Conservation (phyloP, 495 filamentous ascomycete genomes). For the Penicillium steckii region DNA sequence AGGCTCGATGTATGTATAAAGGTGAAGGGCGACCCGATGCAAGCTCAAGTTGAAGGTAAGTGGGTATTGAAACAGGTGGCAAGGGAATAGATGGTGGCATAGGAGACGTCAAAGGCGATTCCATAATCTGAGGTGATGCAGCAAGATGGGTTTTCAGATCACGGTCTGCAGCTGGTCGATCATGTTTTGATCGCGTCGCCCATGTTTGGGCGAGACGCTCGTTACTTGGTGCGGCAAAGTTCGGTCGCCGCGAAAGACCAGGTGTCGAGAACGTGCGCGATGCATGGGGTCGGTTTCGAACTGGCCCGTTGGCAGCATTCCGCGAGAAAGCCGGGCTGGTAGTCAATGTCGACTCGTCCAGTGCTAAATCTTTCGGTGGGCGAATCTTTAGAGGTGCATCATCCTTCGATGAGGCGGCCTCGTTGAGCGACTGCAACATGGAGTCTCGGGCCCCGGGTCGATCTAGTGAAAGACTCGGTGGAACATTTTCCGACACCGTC, state of each 20-base stretch:
- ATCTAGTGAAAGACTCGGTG: conserved; percentile 5
- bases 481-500: conserved; percentile 23
- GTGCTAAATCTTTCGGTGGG: conserved; percentile 20
- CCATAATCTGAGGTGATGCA: conserved; percentile 27
- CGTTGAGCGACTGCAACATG: conserved; percentile 16
- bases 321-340: conserved; percentile 16
- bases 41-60: conserved; percentile 84
- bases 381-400: conserved; percentile 23
- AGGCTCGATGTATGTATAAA: conserved; percentile 79
- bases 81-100: conserved; percentile 71
- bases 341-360: conserved; percentile 27
- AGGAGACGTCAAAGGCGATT: conserved; percentile 57
- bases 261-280: conserved; percentile 41
- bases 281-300: conserved; percentile 32
- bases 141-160: conserved; percentile 35
- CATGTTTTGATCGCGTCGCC: conserved; percentile 36
- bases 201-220: conserved; percentile 42
- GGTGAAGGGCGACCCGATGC: conserved; percentile 79
- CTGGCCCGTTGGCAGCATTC: conserved; percentile 6
- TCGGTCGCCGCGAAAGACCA: conserved; percentile 24
- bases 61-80: conserved; percentile 83
- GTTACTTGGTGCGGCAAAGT: conserved; percentile 16
- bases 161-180: conserved; percentile 38
- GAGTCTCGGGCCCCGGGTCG: conserved; percentile 14
- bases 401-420: conserved; percentile 5